A percentile compares a stretch with the other conserved stretches of the same genome.
phyloP scores from a whole-genome alignment of 2,329 filamentous ascomycete genomes.

The Phaeosphaeriaceae sp. region DNA sequence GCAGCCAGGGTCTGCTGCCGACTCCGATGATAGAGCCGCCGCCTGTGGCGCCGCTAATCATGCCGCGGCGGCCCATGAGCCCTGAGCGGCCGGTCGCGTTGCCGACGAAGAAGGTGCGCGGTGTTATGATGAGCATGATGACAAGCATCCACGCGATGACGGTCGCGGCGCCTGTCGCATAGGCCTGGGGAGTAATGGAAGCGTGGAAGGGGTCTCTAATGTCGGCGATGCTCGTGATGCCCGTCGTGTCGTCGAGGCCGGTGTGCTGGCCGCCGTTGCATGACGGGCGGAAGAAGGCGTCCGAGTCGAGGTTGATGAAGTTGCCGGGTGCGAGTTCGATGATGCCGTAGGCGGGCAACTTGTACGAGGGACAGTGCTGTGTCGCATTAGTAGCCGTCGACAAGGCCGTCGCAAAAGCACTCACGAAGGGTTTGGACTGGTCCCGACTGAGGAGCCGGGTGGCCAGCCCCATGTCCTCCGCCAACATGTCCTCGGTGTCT shows the following conservation, averaged over 20 bases:
- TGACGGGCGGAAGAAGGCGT: constrained; percentile 66
- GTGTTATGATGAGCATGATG: constrained; percentile 92
- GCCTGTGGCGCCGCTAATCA: constrained; percentile 77
- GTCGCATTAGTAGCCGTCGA: constrained; percentile 15
- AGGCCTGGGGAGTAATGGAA: constrained; percentile 90
- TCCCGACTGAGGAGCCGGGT: constrained; percentile 29
- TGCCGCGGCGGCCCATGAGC: constrained; percentile 79
- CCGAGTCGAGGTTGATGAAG: constrained; percentile 65
- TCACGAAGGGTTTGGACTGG: constrained; percentile 40
- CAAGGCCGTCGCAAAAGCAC: constrained; percentile 18
- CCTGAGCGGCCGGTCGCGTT: constrained; percentile 71
- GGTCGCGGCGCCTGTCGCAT: constrained; percentile 89
- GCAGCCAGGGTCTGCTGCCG: constrained; percentile 90
- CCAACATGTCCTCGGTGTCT: constrained; percentile 41
- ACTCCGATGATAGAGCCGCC: constrained; percentile 75
- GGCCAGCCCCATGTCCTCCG: constrained; percentile 30
- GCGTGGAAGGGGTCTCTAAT: constrained; percentile 89
- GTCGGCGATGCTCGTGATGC: constrained; percentile 64
- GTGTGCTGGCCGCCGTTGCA: constrained; percentile 55
- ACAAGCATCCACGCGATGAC: constrained; percentile 91
- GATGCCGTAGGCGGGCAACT: constrained; percentile 65
- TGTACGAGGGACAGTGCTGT: constrained; percentile 67
- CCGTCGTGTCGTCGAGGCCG: constrained; percentile 48
- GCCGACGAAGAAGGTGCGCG: constrained; percentile 89
- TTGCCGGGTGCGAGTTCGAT: constrained; percentile 61